Evolutionary conservation across 805 yeast species (phyloP), one percentile per base, ranked within the genome.

Genomic region (baker's yeast (Saccharomyces cerevisiae)): DNA sequence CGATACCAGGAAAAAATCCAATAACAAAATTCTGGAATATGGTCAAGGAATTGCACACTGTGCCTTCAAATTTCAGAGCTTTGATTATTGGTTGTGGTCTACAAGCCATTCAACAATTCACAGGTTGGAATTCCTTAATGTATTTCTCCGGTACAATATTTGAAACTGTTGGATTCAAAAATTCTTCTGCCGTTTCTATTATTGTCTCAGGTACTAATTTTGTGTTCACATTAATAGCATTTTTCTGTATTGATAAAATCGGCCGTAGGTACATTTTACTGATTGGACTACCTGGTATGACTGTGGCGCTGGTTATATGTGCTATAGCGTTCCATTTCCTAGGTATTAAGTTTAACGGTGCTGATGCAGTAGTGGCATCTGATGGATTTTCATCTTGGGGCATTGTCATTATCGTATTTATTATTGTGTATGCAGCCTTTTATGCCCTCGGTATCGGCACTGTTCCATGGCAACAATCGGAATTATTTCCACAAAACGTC

Each of bases 401-500:
- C 22, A 81, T 87, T 57, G 83, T 91, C 14, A 82, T 92, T 53
- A 85, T 94, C 58, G 77, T 90, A 41, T 84, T 89, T 52, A 90
- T 91, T 88, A 89, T 92, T 59, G 69, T 82, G 46, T 94, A 77
- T 67, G 97, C 91, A 48, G 97, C 96, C 2, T 83, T 85, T 52
- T 92, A 91, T 69, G 96, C 97, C 50, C 76, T 89, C 60, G 98
- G 98, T 61, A 88, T 91, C 61, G 99, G 99, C 73, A 91, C 92
- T 70, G 94, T 89, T 53, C 97, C 98, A 54, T 92, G 99, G 99
- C 96, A 92, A 68, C 97, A 94, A 68, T 86, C 92, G 54, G 99
- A 92, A 72, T 75, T 92, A 66, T 90, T 94, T 74, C 94, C 97
- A 36, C 96, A 91, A 77, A 81, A 83, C 57, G 97, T 92, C 32